Base-by-base conservation (phyloP, 148 eudicot species). In the Rheum nobile region DNA sequence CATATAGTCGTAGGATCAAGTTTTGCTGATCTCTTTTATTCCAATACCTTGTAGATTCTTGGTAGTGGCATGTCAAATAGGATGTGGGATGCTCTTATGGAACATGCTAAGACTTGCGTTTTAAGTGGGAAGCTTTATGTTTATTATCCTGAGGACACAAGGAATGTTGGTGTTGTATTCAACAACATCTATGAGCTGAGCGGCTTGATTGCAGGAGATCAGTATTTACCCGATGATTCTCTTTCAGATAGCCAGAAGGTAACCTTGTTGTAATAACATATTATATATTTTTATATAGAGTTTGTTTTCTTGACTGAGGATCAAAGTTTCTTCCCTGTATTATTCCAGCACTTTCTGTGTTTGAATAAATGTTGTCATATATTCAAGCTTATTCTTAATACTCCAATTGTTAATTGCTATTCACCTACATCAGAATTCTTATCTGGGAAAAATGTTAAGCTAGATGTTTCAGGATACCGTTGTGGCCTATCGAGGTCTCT, bases 21-120 rank as follows among this genome's bases (percentile, higher is more conserved):
- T n/a, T n/a, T 24, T 59, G 35, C 34, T 48, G 17, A 16, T 4
- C 5, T 26, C 46, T 48, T 69, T 32, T 9, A 35, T 73, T 57
- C 11, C 29, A n/a, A 6, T 48, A 17, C 74, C 41, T 71, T 63
- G 72, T 82, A 93, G 98, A 93, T 80, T 74, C 96, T 93, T 71
- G 98, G 98, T 72, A 93, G 98, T 83, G 98, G 98, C 32, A 93
- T 93, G 98, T 93, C 98, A 17, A 93, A 93, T 84, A 89, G 85
- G 88, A 93, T 93, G 98, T 93, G 98, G 98, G 98, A 93, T 32
- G 94, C 94, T 77, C 90, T 93, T 42, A 80, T 93, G 82, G 98
- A 93, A 63, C 98, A 93, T 72, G 89, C 96, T 65, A 93, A 93
- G 84, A 93, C 98, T 34, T 90, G 96, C 78, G 92, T 83, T 68